Evolutionary conservation across 1,284 basidiomycete genomes (phyloP).

Genomic region (Melampsora americana): DNA sequence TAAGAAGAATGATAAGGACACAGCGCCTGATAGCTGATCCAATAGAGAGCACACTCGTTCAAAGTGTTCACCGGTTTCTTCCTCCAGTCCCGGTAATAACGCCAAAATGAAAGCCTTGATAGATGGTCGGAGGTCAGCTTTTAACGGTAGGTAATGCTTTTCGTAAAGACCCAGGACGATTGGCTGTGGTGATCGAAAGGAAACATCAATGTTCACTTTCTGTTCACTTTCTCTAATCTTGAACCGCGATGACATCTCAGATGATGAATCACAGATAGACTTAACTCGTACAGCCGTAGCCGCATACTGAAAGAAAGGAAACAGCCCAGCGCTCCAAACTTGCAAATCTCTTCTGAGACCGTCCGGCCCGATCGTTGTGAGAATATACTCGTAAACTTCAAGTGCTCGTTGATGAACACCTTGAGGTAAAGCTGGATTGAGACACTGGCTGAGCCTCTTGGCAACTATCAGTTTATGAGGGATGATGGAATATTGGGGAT

Average conservation of each 20-base stretch:
- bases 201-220: too few species aligned
- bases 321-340: slow-evolving; percentile 91
- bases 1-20: slow-evolving; percentile 82
- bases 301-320: slow-evolving; percentile 98
- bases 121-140: slow-evolving; percentile 74
- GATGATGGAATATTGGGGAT: slow-evolving; percentile 88
- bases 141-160: slow-evolving; percentile 82
- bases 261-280: background rate
- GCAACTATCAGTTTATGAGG: slow-evolving; percentile 90
- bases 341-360: slow-evolving; percentile 82
- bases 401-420: slow-evolving; percentile 94
- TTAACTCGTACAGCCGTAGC: slow-evolving; percentile 84
- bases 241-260: too few species aligned
- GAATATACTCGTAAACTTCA: slow-evolving; percentile 89
- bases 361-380: slow-evolving; percentile 83
- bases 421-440: slow-evolving; percentile 92
- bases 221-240: too few species aligned
- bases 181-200: slow-evolving; percentile 60
- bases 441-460: slow-evolving; percentile 90
- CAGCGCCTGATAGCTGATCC: slow-evolving; percentile 74
- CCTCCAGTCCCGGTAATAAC: slow-evolving; percentile 86
- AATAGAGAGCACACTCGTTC: slow-evolving; percentile 83
- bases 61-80: slow-evolving; percentile 94
- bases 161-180: slow-evolving; percentile 81
- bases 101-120: slow-evolving; percentile 93